A percentile compares a stretch with the other conserved stretches of the same genome.
Conservation (phyloP, 1,284 basidiomycete species). For the Pseudozyma tsukubaensis region DNA sequence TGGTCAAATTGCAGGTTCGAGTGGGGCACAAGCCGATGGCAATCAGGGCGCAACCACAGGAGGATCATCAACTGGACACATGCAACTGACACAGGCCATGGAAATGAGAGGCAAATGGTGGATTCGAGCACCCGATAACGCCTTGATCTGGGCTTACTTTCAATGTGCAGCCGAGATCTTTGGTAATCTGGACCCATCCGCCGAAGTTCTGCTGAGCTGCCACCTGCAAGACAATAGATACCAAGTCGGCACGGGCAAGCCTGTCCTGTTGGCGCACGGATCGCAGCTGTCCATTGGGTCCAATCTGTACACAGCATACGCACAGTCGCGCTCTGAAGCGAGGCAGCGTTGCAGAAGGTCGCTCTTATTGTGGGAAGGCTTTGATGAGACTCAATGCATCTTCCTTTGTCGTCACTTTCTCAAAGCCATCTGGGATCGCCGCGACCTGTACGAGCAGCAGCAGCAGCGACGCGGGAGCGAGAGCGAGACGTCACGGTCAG, state of each 20-base stretch:
- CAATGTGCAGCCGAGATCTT: slow-evolving; percentile 26
- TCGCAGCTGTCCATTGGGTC: slow-evolving; percentile 11
- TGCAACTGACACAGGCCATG: slow-evolving; percentile 15
- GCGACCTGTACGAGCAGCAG: slow-evolving; percentile 20
- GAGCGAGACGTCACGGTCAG: too few species aligned
- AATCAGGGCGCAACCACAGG: too few species aligned
- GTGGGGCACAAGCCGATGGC: too few species aligned
- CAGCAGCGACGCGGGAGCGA: too few species aligned
- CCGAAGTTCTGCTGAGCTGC: not conserved
- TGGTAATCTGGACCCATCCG: slow-evolving; percentile 11
- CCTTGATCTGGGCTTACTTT: slow-evolving; percentile 30
- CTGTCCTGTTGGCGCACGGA: slow-evolving; percentile 8
- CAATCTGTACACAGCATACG: slow-evolving; percentile 4
- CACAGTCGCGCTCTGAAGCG: slow-evolving; percentile 9
- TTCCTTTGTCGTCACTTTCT: slow-evolving; percentile 21
- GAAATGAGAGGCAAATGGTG: slow-evolving; percentile 25
- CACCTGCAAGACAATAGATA: not conserved
- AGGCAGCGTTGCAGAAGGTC: slow-evolving; percentile 22
- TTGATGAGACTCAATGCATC: slow-evolving; percentile 22
- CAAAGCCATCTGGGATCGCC: slow-evolving; percentile 20
- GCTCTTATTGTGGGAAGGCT: slow-evolving; percentile 16
- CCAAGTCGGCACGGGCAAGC: slow-evolving; percentile 14
- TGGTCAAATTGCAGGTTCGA: not conserved
- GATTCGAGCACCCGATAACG: slow-evolving; percentile 23
- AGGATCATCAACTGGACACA: too few species aligned